phyloP scores from a whole-genome alignment of 2,329 filamentous ascomycete genomes.

The Myriosclerotinia scirpicola region DNA sequence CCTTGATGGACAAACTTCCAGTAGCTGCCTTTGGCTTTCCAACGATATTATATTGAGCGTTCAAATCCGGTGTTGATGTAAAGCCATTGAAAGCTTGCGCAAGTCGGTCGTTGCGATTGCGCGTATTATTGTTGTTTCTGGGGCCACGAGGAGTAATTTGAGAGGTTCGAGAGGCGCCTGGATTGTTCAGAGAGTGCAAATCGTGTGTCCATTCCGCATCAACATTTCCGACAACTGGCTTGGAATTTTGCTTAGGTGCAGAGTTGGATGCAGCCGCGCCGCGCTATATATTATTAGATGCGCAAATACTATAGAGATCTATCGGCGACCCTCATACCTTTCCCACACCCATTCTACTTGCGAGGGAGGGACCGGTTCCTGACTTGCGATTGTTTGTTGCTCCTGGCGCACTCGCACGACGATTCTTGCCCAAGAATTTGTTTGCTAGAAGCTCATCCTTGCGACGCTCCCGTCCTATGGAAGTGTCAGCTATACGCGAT shows the following conservation, averaged over 20 bases:
- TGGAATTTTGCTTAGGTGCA: constrained; percentile 28
- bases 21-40: constrained; percentile 40
- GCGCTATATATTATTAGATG: constrained; percentile 31
- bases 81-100: constrained; percentile 35
- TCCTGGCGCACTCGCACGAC: constrained; percentile 58
- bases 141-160: constrained; percentile 41
- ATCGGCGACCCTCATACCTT: constrained; percentile 54
- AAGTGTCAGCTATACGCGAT: constrained; percentile 26
- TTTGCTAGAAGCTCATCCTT: constrained; percentile 71
- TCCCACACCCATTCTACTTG: constrained; percentile 70
- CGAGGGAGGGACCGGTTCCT: constrained; percentile 56
- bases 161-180: constrained; percentile 45
- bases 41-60: constrained; percentile 41
- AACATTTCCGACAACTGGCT: constrained; percentile 53
- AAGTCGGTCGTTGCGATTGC: constrained; percentile 37
- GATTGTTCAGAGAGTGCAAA: constrained; percentile 54
- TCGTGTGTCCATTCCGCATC: constrained; percentile 72
- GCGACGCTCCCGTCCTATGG: constrained; percentile 60
- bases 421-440: constrained; percentile 64
- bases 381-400: constrained; percentile 47
- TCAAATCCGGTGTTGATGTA: constrained; percentile 39
- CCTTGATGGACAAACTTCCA: constrained; percentile 66
- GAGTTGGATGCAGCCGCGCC: constrained; percentile 32
- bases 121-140: constrained; percentile 30
- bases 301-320: neutral